Evolutionary conservation across 192 early-diverging fungal genomes (phyloP), one percentile per base, ranked within the genome.

Genomic region (Funneliformis geosporum): DNA sequence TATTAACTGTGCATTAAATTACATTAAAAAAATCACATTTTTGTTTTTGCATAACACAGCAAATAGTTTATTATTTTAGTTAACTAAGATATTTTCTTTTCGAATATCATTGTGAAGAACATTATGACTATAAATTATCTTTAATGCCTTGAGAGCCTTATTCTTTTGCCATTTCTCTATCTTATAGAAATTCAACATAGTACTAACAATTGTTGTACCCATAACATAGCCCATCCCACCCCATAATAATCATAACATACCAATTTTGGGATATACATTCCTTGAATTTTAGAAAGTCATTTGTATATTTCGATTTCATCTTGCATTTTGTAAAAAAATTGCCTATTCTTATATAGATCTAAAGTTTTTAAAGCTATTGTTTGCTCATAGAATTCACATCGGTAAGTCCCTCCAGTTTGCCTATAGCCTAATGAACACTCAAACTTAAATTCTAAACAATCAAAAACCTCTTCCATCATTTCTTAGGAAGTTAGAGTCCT

Each of bases 61-160:
- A n/a, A n/a, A n/a, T n/a, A n/a, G n/a, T n/a, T n/a, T n/a, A n/a
- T n/a, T n/a, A n/a, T 73, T 73, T 73, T 59, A 44, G 40, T 74
- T 74, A 74, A 74, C 44, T 44, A 74, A 74, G 44, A 74, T 74
- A 74, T 74, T 74, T 50, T 74, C 72, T 74, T 74, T 9, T 44
- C 47, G 50, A 23, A 74, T 74, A 74, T 74, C 72, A 74, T 33
- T 74, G 47, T 74, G 72, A 60, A 74, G 72, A 74, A 74, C 59
- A 2, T 25, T 25, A 59, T 74, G 25, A 74, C 72, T 74, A 74
- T 74, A 47, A 74, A 73, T 73, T 21, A 43, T 3, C 1, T n/a
- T 73, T 73, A 73, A 74, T 21, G 72, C 47, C 0, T 74, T 47
- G 40, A 74, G 23, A 50, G 47, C 72, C 44, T n/a, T 74, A 74